These are phyloP conservation scores for Globisporangium rhizosaccharum DNA, from an alignment of 352 stramenopile species.

Conservation along the genomic window DNA sequence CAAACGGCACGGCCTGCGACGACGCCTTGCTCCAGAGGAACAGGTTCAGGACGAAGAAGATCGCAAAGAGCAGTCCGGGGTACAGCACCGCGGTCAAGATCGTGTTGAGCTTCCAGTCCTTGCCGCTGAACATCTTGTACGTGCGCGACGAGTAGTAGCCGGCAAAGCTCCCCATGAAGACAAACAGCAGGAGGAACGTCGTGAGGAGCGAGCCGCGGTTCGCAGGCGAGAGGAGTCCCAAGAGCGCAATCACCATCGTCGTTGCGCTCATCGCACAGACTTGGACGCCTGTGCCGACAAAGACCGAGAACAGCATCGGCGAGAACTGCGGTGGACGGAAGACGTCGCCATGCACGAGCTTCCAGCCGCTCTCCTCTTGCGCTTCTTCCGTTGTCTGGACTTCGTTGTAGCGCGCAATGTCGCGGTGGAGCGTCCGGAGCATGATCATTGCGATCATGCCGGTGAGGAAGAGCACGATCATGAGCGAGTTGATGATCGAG, in stretches of 20 bases:
- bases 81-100: constrained; percentile 94
- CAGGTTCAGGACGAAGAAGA: constrained; percentile 97
- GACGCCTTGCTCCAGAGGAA: constrained; percentile 89
- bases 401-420: constrained; percentile 97
- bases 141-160: constrained; percentile 95
- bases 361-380: constrained; percentile 95
- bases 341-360: constrained; percentile 97
- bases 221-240: constrained; percentile 94
- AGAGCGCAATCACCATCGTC: constrained; percentile 93
- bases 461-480: constrained; percentile 99
- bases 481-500: constrained; percentile 99
- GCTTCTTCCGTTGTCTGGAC: constrained; percentile 92
- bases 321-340: constrained; percentile 94
- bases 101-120: constrained; percentile 97
- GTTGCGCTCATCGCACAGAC: constrained; percentile 93
- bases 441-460: constrained; percentile 99
- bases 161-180: constrained; percentile 96
- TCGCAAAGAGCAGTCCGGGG: constrained; percentile 88
- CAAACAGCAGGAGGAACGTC: constrained; percentile 96
- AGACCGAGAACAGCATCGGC: constrained; percentile 93
- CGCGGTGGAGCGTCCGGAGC: constrained; percentile 97
- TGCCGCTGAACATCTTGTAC: constrained; percentile 98
- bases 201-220: constrained; percentile 96
- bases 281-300: constrained; percentile 95
- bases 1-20: constrained; percentile 91